These are phyloP conservation scores for Nemophila menziesii DNA, from an alignment of 257 asterid genomes.

Conservation along the genomic window DNA sequence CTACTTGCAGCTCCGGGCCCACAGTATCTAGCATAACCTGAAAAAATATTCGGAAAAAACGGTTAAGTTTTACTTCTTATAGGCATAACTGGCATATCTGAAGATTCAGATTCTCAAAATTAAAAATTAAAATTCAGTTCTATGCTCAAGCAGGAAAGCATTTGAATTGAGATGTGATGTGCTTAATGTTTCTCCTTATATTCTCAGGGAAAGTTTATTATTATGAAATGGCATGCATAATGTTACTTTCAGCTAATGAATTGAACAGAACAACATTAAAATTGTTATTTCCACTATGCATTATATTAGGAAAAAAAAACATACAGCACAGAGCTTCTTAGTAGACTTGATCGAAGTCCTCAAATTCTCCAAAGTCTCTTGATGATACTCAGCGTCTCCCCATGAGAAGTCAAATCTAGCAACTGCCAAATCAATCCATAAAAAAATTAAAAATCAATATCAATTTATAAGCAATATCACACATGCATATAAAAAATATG, in stretches of 20 bases:
- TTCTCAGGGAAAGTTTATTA: not conserved
- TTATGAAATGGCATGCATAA: not conserved
- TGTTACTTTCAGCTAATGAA: not conserved
- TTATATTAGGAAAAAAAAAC: too few species aligned
- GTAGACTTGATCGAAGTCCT: slow-evolving; percentile 57
- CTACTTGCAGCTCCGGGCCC: slow-evolving; percentile 88
- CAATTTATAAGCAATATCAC: not conserved
- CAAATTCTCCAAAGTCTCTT: slow-evolving; percentile 82
- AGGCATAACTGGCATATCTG: not conserved
- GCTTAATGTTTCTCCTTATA: too few species aligned
- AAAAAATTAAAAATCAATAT: not conserved
- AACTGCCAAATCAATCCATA: slow-evolving; percentile 27
- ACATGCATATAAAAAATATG: not conserved
- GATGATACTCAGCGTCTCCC: slow-evolving; percentile 79
- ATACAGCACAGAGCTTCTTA: slow-evolving; percentile 82
- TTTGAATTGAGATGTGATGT: not conserved
- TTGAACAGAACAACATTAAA: not conserved
- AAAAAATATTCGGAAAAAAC: slow-evolving; percentile 1
- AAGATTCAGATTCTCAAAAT: not conserved
- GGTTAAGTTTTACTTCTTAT: not conserved
- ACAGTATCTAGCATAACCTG: slow-evolving; percentile 94
- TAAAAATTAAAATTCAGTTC: not conserved
- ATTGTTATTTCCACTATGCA: not conserved
- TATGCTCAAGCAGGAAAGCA: not conserved
- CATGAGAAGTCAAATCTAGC: slow-evolving; percentile 93